These are phyloP conservation scores for Gliomastix tumulicola DNA, from an alignment of 2,329 filamentous ascomycete species.

Conservation along the genomic window DNA sequence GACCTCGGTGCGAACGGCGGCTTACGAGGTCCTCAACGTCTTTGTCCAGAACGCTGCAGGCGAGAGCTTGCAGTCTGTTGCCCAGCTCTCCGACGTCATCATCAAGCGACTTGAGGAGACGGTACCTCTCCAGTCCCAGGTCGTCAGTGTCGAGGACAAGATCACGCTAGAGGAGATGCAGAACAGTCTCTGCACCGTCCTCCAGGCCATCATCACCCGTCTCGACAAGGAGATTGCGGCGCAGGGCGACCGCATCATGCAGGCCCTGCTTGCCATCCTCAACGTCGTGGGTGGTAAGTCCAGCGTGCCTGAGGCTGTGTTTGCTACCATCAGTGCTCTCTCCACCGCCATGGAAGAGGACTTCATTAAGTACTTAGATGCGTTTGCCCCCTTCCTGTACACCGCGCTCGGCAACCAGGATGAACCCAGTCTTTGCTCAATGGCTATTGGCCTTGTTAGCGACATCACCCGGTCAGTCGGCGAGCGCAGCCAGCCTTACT, in stretches of 20 bases:
- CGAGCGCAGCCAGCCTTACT: slow-evolving; percentile 87
- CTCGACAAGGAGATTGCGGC: slow-evolving; percentile 87
- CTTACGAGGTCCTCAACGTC: slow-evolving; percentile 93
- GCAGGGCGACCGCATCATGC: slow-evolving; percentile 91
- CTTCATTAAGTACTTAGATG: slow-evolving; percentile 96
- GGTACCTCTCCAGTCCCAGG: slow-evolving; percentile 80
- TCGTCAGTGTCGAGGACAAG: slow-evolving; percentile 94
- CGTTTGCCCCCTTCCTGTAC: slow-evolving; percentile 87
- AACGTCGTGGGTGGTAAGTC: slow-evolving; percentile 75
- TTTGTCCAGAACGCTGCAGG: slow-evolving; percentile 88
- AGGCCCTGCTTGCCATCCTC: slow-evolving; percentile 75
- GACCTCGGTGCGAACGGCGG: slow-evolving; percentile 84
- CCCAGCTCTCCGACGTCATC: slow-evolving; percentile 77
- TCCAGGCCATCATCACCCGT: slow-evolving; percentile 85
- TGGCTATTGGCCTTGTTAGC: slow-evolving; percentile 95
- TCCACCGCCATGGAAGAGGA: slow-evolving; percentile 87
- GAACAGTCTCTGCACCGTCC: slow-evolving; percentile 85
- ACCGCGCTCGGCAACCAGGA: slow-evolving; percentile 94
- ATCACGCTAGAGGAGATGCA: slow-evolving; percentile 97
- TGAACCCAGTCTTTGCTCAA: slow-evolving; percentile 86
- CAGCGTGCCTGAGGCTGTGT: slow-evolving; percentile 88
- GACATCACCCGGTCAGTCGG: slow-evolving; percentile 91
- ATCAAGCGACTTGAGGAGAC: slow-evolving; percentile 89
- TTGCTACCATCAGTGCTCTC: slow-evolving; percentile 86
- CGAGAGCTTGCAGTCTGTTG: slow-evolving; percentile 76